Percentiles rank a stretch among this genome's conserved stretches.
These are phyloP conservation scores for Novymonas esmeraldas DNA, from an alignment of 208 protist species.

Conservation along the genomic window DNA sequence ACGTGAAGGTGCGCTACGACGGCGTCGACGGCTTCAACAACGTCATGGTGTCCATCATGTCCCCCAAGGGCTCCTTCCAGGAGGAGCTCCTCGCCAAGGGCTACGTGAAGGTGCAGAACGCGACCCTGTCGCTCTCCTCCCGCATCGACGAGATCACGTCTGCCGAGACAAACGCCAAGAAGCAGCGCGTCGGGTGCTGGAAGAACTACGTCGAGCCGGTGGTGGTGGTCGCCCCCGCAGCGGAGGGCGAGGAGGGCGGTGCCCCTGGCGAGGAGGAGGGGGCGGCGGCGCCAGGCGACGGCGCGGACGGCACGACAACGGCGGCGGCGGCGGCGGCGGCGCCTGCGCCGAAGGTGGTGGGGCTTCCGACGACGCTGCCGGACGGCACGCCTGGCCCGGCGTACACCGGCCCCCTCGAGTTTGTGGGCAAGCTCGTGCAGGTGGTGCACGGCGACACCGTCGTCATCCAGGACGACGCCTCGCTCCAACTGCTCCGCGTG, in stretches of 20 bases:
- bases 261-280: constrained; percentile 4
- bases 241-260: constrained; percentile 9
- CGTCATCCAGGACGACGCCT: constrained; percentile 64
- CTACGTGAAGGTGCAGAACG: constrained; percentile 67
- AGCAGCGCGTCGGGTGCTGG: constrained; percentile 65
- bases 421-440: constrained; percentile 76
- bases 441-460: constrained; percentile 86
- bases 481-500: constrained; percentile 54
- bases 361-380: constrained; percentile 48
- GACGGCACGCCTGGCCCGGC: constrained; percentile 45
- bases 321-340: no score
- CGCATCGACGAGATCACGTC: constrained; percentile 50
- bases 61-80: constrained; percentile 83
- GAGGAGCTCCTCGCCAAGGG: constrained; percentile 84
- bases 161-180: constrained; percentile 66
- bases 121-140: constrained; percentile 51
- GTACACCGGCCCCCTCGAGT: constrained; percentile 67
- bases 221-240: background rate
- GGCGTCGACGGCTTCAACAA: constrained; percentile 80
- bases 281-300: background rate
- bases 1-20: constrained; percentile 79
- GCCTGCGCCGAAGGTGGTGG: constrained; percentile 27
- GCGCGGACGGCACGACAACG: background rate
- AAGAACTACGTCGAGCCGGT: constrained; percentile 55
- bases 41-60: constrained; percentile 81